These are phyloP conservation scores for Chenopodium suecicum DNA, from an alignment of 148 eudicot species.

Conservation along the genomic window DNA sequence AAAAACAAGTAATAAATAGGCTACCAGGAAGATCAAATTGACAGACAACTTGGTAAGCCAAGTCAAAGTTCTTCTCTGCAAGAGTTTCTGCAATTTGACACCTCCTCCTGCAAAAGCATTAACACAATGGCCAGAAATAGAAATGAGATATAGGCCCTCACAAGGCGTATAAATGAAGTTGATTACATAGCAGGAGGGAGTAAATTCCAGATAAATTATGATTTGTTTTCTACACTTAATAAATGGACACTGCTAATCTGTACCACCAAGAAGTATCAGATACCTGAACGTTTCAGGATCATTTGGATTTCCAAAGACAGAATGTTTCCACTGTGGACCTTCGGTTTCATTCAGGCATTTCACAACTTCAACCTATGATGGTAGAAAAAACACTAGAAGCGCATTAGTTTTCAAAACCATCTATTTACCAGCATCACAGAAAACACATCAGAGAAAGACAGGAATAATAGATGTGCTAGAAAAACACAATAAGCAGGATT, in stretches of 20 bases:
- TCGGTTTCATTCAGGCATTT: constrained; percentile 76
- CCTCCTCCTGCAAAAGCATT: constrained; percentile 70
- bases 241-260: not conserved
- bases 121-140: not conserved
- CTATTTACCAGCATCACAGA: not conserved
- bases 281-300: constrained; percentile 96
- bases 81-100: constrained; percentile 91
- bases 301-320: constrained; percentile 95
- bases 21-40: constrained; percentile 90
- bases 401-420: constrained; percentile 4
- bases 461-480: not conserved
- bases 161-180: not conserved
- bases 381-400: not conserved
- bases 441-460: not conserved
- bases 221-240: not conserved
- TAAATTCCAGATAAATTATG: not conserved
- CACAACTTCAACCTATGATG: constrained; percentile 80
- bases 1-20: not conserved
- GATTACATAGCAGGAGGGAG: not conserved
- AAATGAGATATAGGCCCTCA: not conserved
- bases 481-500: not conserved
- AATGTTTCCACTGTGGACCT: constrained; percentile 97
- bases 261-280: constrained; percentile 15
- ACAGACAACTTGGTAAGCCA: constrained; percentile 82
- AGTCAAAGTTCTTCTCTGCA: constrained; percentile 88